phyloP scores from a whole-genome alignment of 306 rosid species.

The Ammopiptanthus mongolicus region DNA sequence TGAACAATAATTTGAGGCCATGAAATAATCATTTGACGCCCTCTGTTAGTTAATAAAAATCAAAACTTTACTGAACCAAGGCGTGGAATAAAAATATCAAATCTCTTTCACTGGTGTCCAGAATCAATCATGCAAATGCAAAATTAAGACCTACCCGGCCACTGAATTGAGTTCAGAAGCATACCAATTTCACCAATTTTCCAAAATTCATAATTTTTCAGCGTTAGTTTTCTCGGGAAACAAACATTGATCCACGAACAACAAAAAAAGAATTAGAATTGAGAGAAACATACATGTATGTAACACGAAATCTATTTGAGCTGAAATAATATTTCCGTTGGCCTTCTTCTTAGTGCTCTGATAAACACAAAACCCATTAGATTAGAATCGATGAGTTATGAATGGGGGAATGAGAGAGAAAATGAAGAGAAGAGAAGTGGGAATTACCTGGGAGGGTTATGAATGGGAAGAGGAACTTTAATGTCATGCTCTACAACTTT shows the following conservation, averaged over 20 bases:
- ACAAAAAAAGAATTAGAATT: neutral
- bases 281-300: neutral
- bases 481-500: too few species aligned
- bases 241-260: conserved; percentile 1
- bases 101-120: neutral
- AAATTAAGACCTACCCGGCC: neutral
- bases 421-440: too few species aligned
- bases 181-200: neutral
- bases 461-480: too few species aligned
- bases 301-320: too few species aligned
- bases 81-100: neutral
- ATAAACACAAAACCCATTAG: too few species aligned
- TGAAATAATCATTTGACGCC: too few species aligned
- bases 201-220: neutral
- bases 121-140: neutral
- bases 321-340: too few species aligned
- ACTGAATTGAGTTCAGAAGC: conserved; percentile 10
- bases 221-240: neutral
- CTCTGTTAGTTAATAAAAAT: neutral
- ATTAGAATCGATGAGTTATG: too few species aligned
- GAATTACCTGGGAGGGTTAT: too few species aligned
- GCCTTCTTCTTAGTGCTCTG: too few species aligned
- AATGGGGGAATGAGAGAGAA: too few species aligned
- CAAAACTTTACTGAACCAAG: neutral
- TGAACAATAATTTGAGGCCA: neutral